Percentiles rank a stretch among this genome's conserved stretches.
phyloP scores from a whole-genome alignment of 2,329 filamentous ascomycete species.

The Torrubiellomyces zombiae region DNA sequence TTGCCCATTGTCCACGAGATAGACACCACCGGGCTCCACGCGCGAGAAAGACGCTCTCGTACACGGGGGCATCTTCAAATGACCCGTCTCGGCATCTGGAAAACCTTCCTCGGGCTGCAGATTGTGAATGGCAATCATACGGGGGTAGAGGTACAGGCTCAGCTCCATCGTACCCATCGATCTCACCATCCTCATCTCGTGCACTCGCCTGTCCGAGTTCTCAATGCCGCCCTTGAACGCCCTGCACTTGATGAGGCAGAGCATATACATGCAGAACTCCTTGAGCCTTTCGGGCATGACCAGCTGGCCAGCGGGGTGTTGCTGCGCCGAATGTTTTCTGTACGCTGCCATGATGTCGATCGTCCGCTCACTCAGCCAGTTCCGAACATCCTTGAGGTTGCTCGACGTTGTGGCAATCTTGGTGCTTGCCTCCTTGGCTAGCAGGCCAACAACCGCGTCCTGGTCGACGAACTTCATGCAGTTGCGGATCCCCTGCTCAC shows the following conservation, averaged over 20 bases:
- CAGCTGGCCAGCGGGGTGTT: slow-evolving; percentile 79
- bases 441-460: slow-evolving; percentile 73
- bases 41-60: slow-evolving; percentile 73
- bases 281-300: slow-evolving; percentile 93
- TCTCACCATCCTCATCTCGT: slow-evolving; percentile 81
- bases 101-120: slow-evolving; percentile 80
- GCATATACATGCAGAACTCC: slow-evolving; percentile 92
- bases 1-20: slow-evolving; percentile 91
- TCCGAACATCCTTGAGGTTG: slow-evolving; percentile 71
- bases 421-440: slow-evolving; percentile 88
- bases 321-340: slow-evolving; percentile 74
- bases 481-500: slow-evolving; percentile 48
- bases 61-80: slow-evolving; percentile 66
- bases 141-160: slow-evolving; percentile 84
- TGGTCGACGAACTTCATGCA: slow-evolving; percentile 89
- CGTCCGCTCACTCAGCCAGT: slow-evolving; percentile 72
- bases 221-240: slow-evolving; percentile 90
- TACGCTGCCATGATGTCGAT: slow-evolving; percentile 87
- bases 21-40: slow-evolving; percentile 84
- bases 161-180: slow-evolving; percentile 76
- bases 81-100: slow-evolving; percentile 68
- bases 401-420: slow-evolving; percentile 55
- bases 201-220: slow-evolving; percentile 74
- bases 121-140: slow-evolving; percentile 84
- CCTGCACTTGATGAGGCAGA: slow-evolving; percentile 74